Evolutionary conservation across 2,329 filamentous ascomycete species (phyloP), one percentile per base, ranked within the genome.

Genomic region (Cladobotryum protrusum): DNA sequence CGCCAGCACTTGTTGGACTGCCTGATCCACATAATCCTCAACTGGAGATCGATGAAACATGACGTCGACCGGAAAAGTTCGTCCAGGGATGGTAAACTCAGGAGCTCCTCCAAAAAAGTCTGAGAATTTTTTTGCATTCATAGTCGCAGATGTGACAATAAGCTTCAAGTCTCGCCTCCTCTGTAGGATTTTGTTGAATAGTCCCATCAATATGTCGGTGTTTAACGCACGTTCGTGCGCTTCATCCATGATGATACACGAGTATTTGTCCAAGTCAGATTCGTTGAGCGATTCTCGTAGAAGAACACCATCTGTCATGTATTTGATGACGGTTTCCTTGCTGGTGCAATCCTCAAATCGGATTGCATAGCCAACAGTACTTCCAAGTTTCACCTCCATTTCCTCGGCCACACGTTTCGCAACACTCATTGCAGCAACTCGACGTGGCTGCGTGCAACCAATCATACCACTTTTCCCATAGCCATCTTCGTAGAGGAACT

Each of bases 171-270:
- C 93, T 61, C 90, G 81, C 53, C 95, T 81, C 47, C 92, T 79
- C 55, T 92, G 86, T 43, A 99, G 72, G 4, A 99, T 92, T 70
- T 99, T 99, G 68, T 97, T 99, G 72, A 99, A 92, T 24, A 99
- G 72, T 1, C 93, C 93, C 88, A 99, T 96, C 13, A 99, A 73
- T 15, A 99, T 92, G 67, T 99, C 93, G 0, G 93, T 99, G 63
- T 99, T 97, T 45, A 99, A 72, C 1, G 93, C 92, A 66, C 93
- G 82, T 69, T 99, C 93, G 77, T 99, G 93, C 4, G 93, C 95
- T 72, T 99, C 93, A 64, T 99, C 93, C 93, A 99, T 99, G 68
- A 99, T 99, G 61, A 99, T 90, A 65, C 91, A 96, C 13, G 92
- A 96, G 66, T 99, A 99, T 56, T 89, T 88, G 67, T 97, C 93